These are phyloP conservation scores for Bromus sterilis DNA, from an alignment of 176 grass and related monocot genomes.

Conservation along the genomic window DNA sequence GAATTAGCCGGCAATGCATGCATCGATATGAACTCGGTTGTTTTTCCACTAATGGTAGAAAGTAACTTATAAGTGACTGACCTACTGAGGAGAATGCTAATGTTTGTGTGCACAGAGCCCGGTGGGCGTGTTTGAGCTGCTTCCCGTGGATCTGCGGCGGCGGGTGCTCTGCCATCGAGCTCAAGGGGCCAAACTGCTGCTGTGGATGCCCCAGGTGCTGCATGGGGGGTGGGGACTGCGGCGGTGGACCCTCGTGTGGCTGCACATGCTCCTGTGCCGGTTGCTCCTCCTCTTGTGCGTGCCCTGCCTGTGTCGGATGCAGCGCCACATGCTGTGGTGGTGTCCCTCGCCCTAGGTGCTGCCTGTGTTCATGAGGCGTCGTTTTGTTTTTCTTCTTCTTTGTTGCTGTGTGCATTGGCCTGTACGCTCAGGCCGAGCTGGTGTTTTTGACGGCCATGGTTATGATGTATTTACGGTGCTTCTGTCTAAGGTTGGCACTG, in stretches of 20 bases:
- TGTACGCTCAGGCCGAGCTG: neutral
- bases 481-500: neutral
- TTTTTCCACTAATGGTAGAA: too few relatives aligned
- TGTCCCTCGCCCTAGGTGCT: slow-evolving; percentile 12
- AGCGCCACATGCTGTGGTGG: neutral
- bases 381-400: neutral
- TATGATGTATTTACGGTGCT: neutral
- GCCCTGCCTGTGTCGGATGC: neutral
- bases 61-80: neutral
- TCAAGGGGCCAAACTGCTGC: slow-evolving; percentile 28
- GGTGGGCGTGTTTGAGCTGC: slow-evolving; percentile 34
- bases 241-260: slow-evolving; percentile 25
- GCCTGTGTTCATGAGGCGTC: slow-evolving; percentile 11
- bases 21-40: neutral
- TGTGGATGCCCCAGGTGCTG: slow-evolving; percentile 20
- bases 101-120: neutral
- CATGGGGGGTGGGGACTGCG: neutral
- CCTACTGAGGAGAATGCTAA: neutral
- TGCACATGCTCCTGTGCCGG: slow-evolving; percentile 30
- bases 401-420: neutral
- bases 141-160: slow-evolving; percentile 37
- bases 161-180: neutral
- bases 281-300: slow-evolving; percentile 22
- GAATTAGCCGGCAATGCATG: neutral
- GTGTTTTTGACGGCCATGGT: neutral